phyloP scores from a whole-genome alignment of 2,329 filamentous ascomycete species.

The Ceratocystis albifundus region DNA sequence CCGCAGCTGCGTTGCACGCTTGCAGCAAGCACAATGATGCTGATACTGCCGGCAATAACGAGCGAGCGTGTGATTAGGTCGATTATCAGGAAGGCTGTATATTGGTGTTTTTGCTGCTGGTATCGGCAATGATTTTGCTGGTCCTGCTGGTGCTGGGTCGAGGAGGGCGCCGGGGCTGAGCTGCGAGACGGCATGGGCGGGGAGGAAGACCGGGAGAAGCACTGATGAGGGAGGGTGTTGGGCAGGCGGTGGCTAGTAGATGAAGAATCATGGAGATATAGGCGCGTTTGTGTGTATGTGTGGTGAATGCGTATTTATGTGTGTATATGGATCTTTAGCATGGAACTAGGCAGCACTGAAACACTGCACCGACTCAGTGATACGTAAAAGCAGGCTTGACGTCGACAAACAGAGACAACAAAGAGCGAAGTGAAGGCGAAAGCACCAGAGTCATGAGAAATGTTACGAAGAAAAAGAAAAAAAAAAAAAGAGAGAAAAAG shows the following conservation, averaged over 20 bases:
- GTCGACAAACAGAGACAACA: neutral
- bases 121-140: neutral
- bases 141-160: neutral
- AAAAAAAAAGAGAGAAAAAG: no score
- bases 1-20: constrained; percentile 2
- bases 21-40: constrained; percentile 11
- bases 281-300: neutral
- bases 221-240: neutral
- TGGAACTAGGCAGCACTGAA: neutral
- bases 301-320: neutral
- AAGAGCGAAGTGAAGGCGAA: neutral
- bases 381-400: neutral
- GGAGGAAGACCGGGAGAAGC: neutral
- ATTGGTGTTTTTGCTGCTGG: neutral
- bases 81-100: constrained; percentile 14
- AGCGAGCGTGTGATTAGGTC: constrained; percentile 14
- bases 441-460: neutral
- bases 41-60: constrained; percentile 9
- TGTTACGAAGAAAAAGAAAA: neutral
- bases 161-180: neutral
- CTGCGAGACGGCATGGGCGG: constrained; percentile 10
- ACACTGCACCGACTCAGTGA: neutral
- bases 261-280: neutral
- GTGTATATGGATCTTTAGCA: constrained; percentile 3
- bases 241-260: no score